Evolutionary conservation across 1,284 basidiomycete species (phyloP).

Genomic region (Vanrija sp.): DNA sequence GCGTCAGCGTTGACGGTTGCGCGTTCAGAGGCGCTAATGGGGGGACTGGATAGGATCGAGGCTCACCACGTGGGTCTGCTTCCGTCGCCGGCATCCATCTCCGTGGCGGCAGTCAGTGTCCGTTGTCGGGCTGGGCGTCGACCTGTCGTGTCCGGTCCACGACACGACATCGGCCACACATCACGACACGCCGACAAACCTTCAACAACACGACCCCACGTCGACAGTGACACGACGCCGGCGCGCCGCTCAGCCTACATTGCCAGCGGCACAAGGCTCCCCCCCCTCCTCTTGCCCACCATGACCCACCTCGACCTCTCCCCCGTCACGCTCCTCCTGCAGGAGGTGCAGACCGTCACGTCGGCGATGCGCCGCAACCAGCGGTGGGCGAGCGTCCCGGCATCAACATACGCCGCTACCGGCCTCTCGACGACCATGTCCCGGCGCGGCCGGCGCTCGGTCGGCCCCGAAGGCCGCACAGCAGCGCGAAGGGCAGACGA

Average conservation of each 20-base stretch:
- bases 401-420: conserved; percentile 26
- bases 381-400: conserved; percentile 67
- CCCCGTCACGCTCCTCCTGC: conserved; percentile 43
- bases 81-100: neutral
- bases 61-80: neutral
- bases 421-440: conserved; percentile 30
- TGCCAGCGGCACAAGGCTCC: neutral
- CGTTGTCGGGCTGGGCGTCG: too few species aligned
- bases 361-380: conserved; percentile 97
- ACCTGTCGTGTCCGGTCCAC: too few species aligned
- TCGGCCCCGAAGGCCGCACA: neutral
- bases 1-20: neutral
- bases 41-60: neutral
- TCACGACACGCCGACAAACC: neutral
- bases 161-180: too few species aligned
- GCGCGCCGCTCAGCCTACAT: neutral
- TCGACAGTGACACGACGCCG: neutral
- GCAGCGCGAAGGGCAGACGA: conserved; percentile 20
- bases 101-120: neutral
- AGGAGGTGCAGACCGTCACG: conserved; percentile 85
- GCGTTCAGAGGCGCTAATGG: neutral
- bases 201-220: neutral
- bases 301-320: conserved; percentile 33
- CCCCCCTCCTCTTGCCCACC: conserved; percentile 7
- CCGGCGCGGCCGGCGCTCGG: neutral